Evolutionary conservation across 306 rosid species (phyloP).

Genomic region (Cucurbita moschata): DNA sequence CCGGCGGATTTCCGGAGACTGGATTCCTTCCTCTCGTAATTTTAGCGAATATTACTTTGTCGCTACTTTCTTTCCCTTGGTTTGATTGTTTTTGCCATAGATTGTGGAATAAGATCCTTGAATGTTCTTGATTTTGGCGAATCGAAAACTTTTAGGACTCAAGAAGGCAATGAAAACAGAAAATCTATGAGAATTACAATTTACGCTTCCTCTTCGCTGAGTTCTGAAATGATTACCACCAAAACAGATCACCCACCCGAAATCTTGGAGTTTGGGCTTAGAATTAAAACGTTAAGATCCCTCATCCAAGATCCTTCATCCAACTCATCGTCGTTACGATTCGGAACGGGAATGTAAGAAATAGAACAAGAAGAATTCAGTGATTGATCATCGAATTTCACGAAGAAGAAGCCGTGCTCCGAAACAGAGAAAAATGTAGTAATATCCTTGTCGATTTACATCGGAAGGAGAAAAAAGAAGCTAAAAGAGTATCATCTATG

Average conservation of each 20-base stretch:
- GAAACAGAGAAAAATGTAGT: constrained; percentile 2
- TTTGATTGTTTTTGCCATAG: not conserved
- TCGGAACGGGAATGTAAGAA: not conserved
- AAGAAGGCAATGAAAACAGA: not conserved
- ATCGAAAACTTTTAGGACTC: not conserved
- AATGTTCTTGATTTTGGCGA: not conserved
- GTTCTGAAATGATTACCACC: not conserved
- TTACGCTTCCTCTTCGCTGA: not conserved
- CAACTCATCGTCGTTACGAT: not conserved
- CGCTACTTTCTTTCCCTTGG: not conserved
- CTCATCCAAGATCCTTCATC: not conserved
- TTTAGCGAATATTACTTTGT: not conserved
- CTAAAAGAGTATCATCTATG: not conserved
- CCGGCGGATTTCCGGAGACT: not conserved
- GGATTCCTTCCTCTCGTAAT: not conserved
- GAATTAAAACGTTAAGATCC: not conserved
- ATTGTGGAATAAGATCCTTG: not conserved
- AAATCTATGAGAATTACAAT: not conserved
- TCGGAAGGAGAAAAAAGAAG: not conserved
- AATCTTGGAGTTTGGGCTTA: not conserved
- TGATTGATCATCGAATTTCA: not conserved
- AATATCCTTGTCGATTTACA: constrained; percentile 1
- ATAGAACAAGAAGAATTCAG: not conserved
- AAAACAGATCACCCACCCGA: not conserved
- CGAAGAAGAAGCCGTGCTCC: not conserved